Evolutionary conservation across 768 basidiomycete species (phyloP).

Genomic region (Chalciporus piperatus): DNA sequence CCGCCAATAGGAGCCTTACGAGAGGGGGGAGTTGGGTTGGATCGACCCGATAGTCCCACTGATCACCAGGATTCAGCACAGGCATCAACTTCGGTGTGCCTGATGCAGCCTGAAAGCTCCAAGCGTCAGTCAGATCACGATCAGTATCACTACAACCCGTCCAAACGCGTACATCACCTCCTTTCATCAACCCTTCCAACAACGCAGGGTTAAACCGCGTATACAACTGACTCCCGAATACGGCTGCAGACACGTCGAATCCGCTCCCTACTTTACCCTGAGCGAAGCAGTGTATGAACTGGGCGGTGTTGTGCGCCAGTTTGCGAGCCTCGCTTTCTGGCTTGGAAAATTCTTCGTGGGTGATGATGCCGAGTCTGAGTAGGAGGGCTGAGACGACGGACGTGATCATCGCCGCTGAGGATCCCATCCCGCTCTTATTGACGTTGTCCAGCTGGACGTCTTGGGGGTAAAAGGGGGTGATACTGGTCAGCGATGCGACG

Average conservation of each 20-base stretch:
- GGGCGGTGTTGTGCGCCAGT: constrained; percentile 88
- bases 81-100: constrained; percentile 38
- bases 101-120: constrained; percentile 10
- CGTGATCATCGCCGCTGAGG: constrained; percentile 95
- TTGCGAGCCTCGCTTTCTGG: constrained; percentile 45
- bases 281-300: constrained; percentile 92
- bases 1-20: constrained; percentile 85
- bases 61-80: constrained; percentile 51
- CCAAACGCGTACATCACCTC: constrained; percentile 19
- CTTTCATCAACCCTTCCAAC: constrained; percentile 24
- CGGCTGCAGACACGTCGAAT: constrained; percentile 93
- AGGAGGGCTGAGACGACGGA: constrained; percentile 87
- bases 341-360: constrained; percentile 44
- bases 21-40: constrained; percentile 82
- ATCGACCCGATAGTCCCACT: constrained; percentile 70
- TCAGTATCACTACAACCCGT: not conserved
- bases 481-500: constrained; percentile 56
- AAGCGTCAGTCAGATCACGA: not conserved
- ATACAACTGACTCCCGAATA: constrained; percentile 93
- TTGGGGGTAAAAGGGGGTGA: constrained; percentile 76
- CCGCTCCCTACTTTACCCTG: constrained; percentile 99
- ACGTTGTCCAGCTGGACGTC: constrained; percentile 70
- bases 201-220: constrained; percentile 75
- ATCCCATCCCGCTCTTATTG: constrained; percentile 98
- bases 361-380: constrained; percentile 66